These are phyloP conservation scores for Verruconis gallopava DNA, from an alignment of 2,329 filamentous ascomycete species.

Conservation along the genomic window DNA sequence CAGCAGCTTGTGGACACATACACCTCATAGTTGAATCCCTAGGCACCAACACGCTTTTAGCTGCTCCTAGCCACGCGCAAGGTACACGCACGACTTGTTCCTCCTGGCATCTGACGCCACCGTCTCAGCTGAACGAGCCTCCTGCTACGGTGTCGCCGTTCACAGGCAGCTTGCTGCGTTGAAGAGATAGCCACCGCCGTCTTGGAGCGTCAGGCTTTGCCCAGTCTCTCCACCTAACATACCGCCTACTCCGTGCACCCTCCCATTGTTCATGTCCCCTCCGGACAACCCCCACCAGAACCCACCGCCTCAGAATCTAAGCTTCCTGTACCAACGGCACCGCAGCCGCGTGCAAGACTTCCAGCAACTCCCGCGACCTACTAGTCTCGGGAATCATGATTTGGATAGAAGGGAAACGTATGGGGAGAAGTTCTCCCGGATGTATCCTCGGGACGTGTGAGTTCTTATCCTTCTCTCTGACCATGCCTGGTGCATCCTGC, in stretches of 20 bases:
- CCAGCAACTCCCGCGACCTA: slow-evolving; percentile 4
- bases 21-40: background rate
- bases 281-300: slow-evolving; percentile 6
- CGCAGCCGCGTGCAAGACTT: slow-evolving; percentile 5
- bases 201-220: too few species aligned
- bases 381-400: slow-evolving; percentile 3
- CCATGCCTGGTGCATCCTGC: background rate
- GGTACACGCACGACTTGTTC: background rate
- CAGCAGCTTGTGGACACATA: background rate
- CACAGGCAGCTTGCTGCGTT: background rate
- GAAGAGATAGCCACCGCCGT: too few species aligned
- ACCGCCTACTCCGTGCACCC: too few species aligned
- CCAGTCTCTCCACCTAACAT: too few species aligned
- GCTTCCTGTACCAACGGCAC: slow-evolving; percentile 8
- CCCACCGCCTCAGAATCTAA: slow-evolving; percentile 5
- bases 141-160: too few species aligned
- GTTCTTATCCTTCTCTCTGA: slow-evolving; percentile 2
- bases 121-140: background rate
- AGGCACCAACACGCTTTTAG: background rate
- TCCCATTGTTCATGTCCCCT: slow-evolving; percentile 8
- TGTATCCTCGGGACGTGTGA: slow-evolving; percentile 10
- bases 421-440: slow-evolving; percentile 8
- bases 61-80: background rate
- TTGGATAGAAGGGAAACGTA: slow-evolving; percentile 5
- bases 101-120: background rate